Percentiles rank a stretch among this genome's conserved stretches.
These are phyloP conservation scores for Sclerotinia spermophila DNA, from an alignment of 2,329 filamentous ascomycete species.

Conservation along the genomic window DNA sequence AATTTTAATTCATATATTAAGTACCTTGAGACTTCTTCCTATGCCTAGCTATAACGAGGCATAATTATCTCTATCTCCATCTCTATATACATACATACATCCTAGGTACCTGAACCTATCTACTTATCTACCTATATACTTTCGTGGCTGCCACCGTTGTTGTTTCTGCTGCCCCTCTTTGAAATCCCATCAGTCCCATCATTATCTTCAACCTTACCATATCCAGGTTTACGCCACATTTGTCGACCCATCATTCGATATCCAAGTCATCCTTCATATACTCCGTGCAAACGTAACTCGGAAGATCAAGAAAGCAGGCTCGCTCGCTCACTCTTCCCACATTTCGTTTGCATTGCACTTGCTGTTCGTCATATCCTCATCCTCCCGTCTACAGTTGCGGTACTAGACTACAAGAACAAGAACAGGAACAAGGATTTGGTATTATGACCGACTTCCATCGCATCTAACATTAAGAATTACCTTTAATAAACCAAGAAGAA, in stretches of 20 bases:
- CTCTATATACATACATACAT: not conserved
- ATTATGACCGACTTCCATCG: not conserved
- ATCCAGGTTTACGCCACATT: not conserved
- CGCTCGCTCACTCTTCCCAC: not conserved
- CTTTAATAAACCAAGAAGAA: not conserved
- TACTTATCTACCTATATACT: not conserved
- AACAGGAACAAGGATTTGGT: not conserved
- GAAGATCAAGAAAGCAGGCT: not conserved
- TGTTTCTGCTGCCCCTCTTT: not conserved
- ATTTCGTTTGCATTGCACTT: not conserved
- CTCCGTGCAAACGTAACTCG: not conserved
- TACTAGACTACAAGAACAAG: not conserved
- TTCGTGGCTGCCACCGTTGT: not conserved
- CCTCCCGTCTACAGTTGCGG: not conserved
- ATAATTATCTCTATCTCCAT: not conserved
- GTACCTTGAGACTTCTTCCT: not conserved
- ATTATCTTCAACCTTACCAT: constrained; percentile 7
- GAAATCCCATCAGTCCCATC: not conserved
- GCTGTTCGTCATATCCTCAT: constrained; percentile 6
- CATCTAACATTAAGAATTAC: not conserved
- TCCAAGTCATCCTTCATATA: not conserved
- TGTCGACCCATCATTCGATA: not conserved
- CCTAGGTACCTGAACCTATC: not conserved
- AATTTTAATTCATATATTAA: not conserved
- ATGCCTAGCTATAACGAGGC: not conserved